phyloP scores from a whole-genome alignment of 164 flowering plant genomes.

The Cinnamomum micranthum region DNA sequence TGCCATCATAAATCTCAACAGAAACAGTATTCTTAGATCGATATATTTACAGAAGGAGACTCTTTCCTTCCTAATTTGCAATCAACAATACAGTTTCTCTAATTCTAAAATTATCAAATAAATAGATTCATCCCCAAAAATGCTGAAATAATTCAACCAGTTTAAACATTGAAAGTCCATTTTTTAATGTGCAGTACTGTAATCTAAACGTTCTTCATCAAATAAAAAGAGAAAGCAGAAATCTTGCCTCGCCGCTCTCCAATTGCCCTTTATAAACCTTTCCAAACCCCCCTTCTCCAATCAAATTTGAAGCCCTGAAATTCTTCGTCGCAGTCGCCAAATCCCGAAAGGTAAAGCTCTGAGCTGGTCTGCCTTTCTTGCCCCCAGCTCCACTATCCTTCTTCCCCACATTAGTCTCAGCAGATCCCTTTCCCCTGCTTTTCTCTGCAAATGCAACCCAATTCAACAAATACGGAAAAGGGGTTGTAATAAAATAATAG shows the following conservation, averaged over 20 bases:
- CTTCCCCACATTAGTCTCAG: constrained; percentile 19
- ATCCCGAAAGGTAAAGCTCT: constrained; percentile 63
- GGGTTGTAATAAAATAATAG: background rate
- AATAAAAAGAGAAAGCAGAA: background rate
- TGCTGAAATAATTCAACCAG: background rate
- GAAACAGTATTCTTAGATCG: background rate
- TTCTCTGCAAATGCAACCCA: constrained; percentile 25
- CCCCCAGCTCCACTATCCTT: background rate
- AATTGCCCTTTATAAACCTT: constrained; percentile 70
- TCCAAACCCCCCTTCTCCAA: constrained; percentile 93
- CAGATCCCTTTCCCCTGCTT: constrained; percentile 11
- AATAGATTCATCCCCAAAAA: background rate
- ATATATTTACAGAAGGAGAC: no score
- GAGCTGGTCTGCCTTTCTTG: constrained; percentile 27
- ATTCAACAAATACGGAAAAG: background rate
- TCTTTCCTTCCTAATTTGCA: background rate
- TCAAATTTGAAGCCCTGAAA: constrained; percentile 53
- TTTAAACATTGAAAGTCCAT: background rate
- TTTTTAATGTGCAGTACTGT: background rate
- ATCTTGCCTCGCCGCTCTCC: constrained; percentile 56
- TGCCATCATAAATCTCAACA: background rate
- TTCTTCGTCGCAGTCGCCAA: constrained; percentile 62
- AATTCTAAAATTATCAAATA: background rate
- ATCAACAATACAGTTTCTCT: background rate
- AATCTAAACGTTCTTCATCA: background rate